phyloP scores from a whole-genome alignment of 306 rosid species.

The Vigna angularis region DNA sequence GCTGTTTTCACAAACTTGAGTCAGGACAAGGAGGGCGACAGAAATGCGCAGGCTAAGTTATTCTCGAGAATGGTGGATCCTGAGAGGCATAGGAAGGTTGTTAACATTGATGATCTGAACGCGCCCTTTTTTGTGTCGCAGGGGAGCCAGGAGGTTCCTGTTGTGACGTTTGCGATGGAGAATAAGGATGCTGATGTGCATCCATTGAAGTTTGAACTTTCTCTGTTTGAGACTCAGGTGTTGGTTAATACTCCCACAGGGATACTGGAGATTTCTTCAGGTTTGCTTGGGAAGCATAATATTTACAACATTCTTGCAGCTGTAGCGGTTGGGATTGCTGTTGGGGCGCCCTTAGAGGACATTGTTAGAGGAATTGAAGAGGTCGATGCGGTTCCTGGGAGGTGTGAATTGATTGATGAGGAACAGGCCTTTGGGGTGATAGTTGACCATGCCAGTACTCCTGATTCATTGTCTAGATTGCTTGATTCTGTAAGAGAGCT shows the following conservation, averaged over 20 bases:
- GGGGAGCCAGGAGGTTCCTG: slow-evolving; percentile 84
- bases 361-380: slow-evolving; percentile 98
- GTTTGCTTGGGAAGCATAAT: slow-evolving; percentile 90
- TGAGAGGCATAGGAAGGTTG: slow-evolving; percentile 85
- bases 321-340: slow-evolving; percentile 93
- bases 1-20: slow-evolving; percentile 86
- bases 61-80: slow-evolving; percentile 89
- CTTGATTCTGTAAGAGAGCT: slow-evolving; percentile 96
- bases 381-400: slow-evolving; percentile 95
- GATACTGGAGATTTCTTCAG: slow-evolving; percentile 92
- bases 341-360: slow-evolving; percentile 97
- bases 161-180: slow-evolving; percentile 87
- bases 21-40: slow-evolving; percentile 61
- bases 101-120: slow-evolving; percentile 83
- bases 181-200: slow-evolving; percentile 86
- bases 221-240: slow-evolving; percentile 96
- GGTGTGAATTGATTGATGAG: slow-evolving; percentile 95
- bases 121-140: slow-evolving; percentile 69
- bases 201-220: slow-evolving; percentile 85
- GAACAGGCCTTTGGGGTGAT: slow-evolving; percentile 96
- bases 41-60: slow-evolving; percentile 68
- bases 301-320: slow-evolving; percentile 93
- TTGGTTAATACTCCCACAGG: slow-evolving; percentile 93
- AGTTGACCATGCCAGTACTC: slow-evolving; percentile 95
- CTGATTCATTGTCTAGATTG: slow-evolving; percentile 88